A percentile compares a stretch with the other conserved stretches of the same genome.
Evolutionary conservation across 768 basidiomycete genomes (phyloP).

Genomic region (Tulasnella sp.): DNA sequence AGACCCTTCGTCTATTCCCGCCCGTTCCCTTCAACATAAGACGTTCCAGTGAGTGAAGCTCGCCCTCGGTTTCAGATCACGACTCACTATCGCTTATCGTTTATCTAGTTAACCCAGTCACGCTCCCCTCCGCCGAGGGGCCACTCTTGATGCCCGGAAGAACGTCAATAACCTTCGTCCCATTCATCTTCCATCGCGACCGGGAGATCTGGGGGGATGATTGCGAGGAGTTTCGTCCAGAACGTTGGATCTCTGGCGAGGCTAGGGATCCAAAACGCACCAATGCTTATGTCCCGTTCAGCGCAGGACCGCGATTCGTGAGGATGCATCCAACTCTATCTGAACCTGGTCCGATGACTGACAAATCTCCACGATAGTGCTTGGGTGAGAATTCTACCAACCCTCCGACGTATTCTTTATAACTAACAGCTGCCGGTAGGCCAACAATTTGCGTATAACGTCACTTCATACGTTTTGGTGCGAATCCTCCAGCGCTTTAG

Average conservation of each 20-base stretch:
- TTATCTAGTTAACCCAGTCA: constrained; percentile 21
- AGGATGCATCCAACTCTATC: constrained; percentile 38
- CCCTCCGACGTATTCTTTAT: background rate
- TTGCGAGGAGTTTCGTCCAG: constrained; percentile 76
- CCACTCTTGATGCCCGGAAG: constrained; percentile 60
- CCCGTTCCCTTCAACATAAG: constrained; percentile 76
- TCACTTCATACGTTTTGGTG: constrained; percentile 72
- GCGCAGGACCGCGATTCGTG: constrained; percentile 64
- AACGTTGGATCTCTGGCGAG: constrained; percentile 63
- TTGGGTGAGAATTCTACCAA: background rate
- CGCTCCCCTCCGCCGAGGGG: constrained; percentile 26
- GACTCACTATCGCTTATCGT: constrained; percentile 37
- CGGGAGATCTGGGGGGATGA: constrained; percentile 72
- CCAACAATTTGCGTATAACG: constrained; percentile 76
- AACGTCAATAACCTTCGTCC: constrained; percentile 62
- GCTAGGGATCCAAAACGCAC: background rate
- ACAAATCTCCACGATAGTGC: constrained; percentile 51
- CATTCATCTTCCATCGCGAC: constrained; percentile 69
- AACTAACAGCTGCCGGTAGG: background rate
- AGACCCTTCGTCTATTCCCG: constrained; percentile 76
- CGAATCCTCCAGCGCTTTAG: constrained; percentile 67
- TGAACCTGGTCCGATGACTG: background rate
- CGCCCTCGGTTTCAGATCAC: constrained; percentile 52
- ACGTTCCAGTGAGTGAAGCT: constrained; percentile 51
- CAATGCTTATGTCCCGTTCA: constrained; percentile 65